Evolutionary conservation across 192 early-diverging fungal genomes (phyloP), one percentile per base, ranked within the genome.

Genomic region (Backusella tuberculispora): DNA sequence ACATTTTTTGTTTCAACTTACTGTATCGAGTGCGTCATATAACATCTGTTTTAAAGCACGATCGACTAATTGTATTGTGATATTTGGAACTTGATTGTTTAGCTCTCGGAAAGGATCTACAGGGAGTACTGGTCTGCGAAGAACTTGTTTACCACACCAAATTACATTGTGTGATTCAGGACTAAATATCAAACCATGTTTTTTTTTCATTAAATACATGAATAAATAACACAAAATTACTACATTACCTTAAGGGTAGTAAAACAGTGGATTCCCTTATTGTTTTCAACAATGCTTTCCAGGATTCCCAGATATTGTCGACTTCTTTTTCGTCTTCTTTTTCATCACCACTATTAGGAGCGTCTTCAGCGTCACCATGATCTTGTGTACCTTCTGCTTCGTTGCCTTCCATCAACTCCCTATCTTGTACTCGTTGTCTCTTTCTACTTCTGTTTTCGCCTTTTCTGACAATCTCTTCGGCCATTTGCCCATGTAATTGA

Each of bases 121-220:
- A 38, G 70, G 70, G 50, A 56, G n/a, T 19, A 71, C n/a, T 14
- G 29, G 70, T 41, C 70, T 38, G 13, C 70, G 48, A 60, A 56
- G 70, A 60, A 71, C 70, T 60, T 71, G 34, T 71, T 60, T 71
- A 41, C 70, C 34, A 71, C 70, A 71, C 70, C 47, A 71, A 60
- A 71, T 71, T 40, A 60, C 50, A 41, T 71, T 60, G 19, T 71
- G 70, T 37, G 48, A 53, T 56, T 60, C 47, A 37, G 47, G 70
- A 40, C 69, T 71, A 71, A 53, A 41, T 50, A 71, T 53, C 19
- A 53, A 71, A 71, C 47, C 70, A 56, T 24, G 42, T n/a, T 65
- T 69, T 69, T 69, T 45, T 24, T 26, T 69, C 43, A 46, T 69
- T 69, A 69, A 65, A 65, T 65, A 69, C 19, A 37, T 69, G n/a